phyloP scores from a whole-genome alignment of 2,329 filamentous ascomycete genomes.

The Coleophoma eucalyptorum region DNA sequence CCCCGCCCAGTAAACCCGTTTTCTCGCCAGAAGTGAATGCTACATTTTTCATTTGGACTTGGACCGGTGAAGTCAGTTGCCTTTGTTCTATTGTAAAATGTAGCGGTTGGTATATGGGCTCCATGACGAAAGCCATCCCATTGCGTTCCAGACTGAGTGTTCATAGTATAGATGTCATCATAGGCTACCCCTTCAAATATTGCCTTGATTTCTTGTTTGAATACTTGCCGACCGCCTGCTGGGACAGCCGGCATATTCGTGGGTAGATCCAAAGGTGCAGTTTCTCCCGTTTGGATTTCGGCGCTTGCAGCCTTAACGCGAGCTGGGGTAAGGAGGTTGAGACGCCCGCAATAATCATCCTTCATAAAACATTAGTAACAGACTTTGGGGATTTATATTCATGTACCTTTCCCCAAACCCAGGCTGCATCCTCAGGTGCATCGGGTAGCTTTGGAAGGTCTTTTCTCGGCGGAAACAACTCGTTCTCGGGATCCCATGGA shows the following conservation, averaged over 20 bases:
- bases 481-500: too few species aligned
- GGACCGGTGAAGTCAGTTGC: constrained; percentile 7
- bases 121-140: constrained; percentile 48
- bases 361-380: too few species aligned
- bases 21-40: constrained; percentile 14
- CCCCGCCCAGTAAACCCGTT: constrained; percentile 49
- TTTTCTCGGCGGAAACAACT: not conserved
- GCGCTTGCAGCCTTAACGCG: constrained; percentile 32
- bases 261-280: constrained; percentile 19
- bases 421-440: not conserved
- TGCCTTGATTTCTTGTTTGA: constrained; percentile 20
- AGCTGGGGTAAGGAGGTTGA: constrained; percentile 38
- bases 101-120: constrained; percentile 3
- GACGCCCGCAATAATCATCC: constrained; percentile 24
- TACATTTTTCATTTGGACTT: constrained; percentile 8
- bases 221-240: constrained; percentile 23
- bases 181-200: constrained; percentile 35
- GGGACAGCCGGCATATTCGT: constrained; percentile 26
- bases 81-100: constrained; percentile 12
- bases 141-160: constrained; percentile 51
- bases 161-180: constrained; percentile 55
- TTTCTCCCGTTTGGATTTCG: constrained; percentile 34
- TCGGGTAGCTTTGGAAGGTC: not conserved
- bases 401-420: not conserved
- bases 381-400: too few species aligned